Base-by-base conservation (phyloP, 768 basidiomycete genomes). In the Harrya chromipes region DNA sequence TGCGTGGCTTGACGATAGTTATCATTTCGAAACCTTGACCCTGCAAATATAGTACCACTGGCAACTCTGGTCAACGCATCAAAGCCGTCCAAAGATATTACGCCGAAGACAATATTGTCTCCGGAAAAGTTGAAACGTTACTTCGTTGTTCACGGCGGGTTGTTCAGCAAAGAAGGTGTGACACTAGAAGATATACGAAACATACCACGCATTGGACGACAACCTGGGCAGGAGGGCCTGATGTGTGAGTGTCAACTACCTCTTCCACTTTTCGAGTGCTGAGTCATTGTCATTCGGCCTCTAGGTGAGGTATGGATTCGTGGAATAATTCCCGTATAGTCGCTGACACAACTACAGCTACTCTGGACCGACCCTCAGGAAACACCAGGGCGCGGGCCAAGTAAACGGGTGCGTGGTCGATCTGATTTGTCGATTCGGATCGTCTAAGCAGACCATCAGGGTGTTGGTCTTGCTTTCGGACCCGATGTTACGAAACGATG, bases 321-420 rank as follows among this genome's bases (percentile, higher is more conserved):
- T 42, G 34, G 21, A 12, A 33, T 13, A 36, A 12, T n/a, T 11
- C 20, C 21, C 40, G 14, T 39, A 12, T 41, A 23, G 38, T 31
- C 40, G 44, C 57, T 50, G 46, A 59, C 34, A 38, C 36, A 40
- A 53, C 24, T 58, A 17, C 64, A 94, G 87, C 70, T 94, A 24
- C 78, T 98, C 14, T 97, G 95, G 94, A 95, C 94, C 4, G 95
- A 98, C 70, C 95, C 97, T 19, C 97, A 97, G 68, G 85, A 87
- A 36, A 61, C 73, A 35, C 83, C 83, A 11, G 97, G 97, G 21
- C 84, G 97, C 23, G 95, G 97, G 6, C 95, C 97, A 12, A 94
- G 91, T 64, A 98, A 98, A 77, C 84, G 97, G 33, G 90, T 91
- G 65, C 43, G 87, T 70, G n/a, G 23, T 50, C 49, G 13, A 38